These are phyloP conservation scores for Nepenthes gracilis DNA, from an alignment of 148 eudicot genomes.

Conservation along the genomic window DNA sequence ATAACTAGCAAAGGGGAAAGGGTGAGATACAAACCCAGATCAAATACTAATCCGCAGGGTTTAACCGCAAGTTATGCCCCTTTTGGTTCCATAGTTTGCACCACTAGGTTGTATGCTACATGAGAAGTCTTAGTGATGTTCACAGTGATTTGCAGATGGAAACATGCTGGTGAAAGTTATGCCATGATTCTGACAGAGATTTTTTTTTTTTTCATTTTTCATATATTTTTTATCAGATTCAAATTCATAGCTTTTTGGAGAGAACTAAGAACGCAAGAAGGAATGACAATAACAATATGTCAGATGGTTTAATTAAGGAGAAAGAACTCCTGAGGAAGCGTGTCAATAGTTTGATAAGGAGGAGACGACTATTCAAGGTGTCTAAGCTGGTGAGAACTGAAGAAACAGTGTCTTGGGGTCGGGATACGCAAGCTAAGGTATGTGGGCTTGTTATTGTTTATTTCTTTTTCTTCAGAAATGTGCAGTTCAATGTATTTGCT, in stretches of 20 bases:
- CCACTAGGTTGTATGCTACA: no score
- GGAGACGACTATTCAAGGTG: conserved; percentile 44
- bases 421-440: conserved; percentile 84
- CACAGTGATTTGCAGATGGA: no score
- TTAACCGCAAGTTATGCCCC: no score
- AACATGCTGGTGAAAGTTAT: no score
- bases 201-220: conserved; percentile 1
- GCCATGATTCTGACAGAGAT: neutral
- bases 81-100: no score
- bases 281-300: conserved; percentile 26
- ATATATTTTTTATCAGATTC: conserved; percentile 31
- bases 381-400: conserved; percentile 56
- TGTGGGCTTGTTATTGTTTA: neutral
- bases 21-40: no score
- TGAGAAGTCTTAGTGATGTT: no score
- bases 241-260: conserved; percentile 71
- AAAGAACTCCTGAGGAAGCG: conserved; percentile 52
- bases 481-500: neutral
- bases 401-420: conserved; percentile 66
- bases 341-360: conserved; percentile 60
- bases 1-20: no score
- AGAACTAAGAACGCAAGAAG: conserved; percentile 41
- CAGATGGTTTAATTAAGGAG: conserved; percentile 40
- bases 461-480: neutral
- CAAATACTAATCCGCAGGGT: no score